Evolutionary conservation across 768 basidiomycete species (phyloP), one percentile per base, ranked within the genome.

Genomic region (Panellus pusillus): DNA sequence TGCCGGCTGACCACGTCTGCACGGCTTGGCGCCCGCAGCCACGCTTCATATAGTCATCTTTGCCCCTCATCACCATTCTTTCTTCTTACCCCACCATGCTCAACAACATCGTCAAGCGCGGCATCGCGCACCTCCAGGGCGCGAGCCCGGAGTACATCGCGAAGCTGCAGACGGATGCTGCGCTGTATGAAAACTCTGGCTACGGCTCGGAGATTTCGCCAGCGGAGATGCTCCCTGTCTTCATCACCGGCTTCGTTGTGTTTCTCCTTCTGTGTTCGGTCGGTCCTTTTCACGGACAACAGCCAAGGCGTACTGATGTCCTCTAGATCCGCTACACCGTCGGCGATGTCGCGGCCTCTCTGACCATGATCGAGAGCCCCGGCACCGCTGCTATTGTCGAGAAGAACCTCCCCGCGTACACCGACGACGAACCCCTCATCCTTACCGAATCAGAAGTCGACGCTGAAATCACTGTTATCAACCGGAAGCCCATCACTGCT

Each of bases 291-390:
- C 24, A 24, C 24, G 32, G 11, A 35, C 14, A 35, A 11, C 3
- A 11, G 32, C 32, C 32, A 35, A 9, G 11, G 32, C 8, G 11
- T 14, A 35, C 8, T 14, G 9, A 14, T 7, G 32, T 35, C 9
- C 8, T 7, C 17, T 12, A 48, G 46, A 54, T 53, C 52, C 52
- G 46, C 20, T 53, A 53, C 44, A 53, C 52, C 9, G 28, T 53
- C 20, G 52, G 52, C 11, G 14, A 40, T 40, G 52, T 53, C 31
- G 52, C 47, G 39, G 45, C 45, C 12, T 47, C 52, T 47, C 46
- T 54, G 40, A 45, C 52, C 40, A 54, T 54, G 52, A 43, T 54
- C 41, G 52, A 54, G 18, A 43, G 40, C 8, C 52, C 45, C 46
- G 42, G 39, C 15, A 18, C 46, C 46, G 28, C 29, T 31, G 46